A percentile compares a stretch with the other conserved stretches of the same genome.
phyloP scores from a whole-genome alignment of 306 rosid species.

The Cicer judaicum region DNA sequence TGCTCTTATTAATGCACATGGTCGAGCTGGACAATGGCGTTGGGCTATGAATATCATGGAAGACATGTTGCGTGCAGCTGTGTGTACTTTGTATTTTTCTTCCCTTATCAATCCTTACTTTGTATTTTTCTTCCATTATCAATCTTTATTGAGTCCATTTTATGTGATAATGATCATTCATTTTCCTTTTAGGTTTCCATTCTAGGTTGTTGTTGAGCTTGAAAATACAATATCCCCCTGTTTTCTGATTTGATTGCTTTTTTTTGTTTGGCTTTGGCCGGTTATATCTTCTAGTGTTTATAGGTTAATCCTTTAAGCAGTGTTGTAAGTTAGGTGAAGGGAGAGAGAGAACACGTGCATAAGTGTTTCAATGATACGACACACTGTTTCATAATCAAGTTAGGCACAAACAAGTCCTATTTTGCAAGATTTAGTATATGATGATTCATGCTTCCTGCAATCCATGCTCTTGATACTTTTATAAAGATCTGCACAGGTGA shows the following conservation, averaged over 20 bases:
- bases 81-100: conserved; percentile 81
- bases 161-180: conserved; percentile 53
- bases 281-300: conserved; percentile 10
- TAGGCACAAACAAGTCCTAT: neutral
- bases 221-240: conserved; percentile 20
- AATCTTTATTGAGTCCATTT: conserved; percentile 61
- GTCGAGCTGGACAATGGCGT: conserved; percentile 93
- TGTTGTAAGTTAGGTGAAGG: conserved; percentile 4
- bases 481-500: neutral
- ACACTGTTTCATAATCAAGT: conserved; percentile 31
- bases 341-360: neutral
- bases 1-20: conserved; percentile 90
- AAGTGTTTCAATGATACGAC: conserved; percentile 15
- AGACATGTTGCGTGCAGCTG: conserved; percentile 96
- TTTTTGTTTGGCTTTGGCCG: conserved; percentile 24
- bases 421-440: neutral
- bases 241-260: neutral
- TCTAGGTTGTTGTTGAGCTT: conserved; percentile 34
- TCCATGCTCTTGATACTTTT: conserved; percentile 3
- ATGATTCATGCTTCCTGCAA: conserved; percentile 12
- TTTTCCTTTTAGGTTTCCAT: conserved; percentile 44
- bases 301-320: neutral
- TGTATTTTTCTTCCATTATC: conserved; percentile 67
- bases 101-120: conserved; percentile 69
- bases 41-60: conserved; percentile 99